A percentile compares a stretch with the other conserved stretches of the same genome.
These are phyloP conservation scores for Sordariomycetes sp. DNA, from an alignment of 2,329 filamentous ascomycete genomes.

Conservation along the genomic window DNA sequence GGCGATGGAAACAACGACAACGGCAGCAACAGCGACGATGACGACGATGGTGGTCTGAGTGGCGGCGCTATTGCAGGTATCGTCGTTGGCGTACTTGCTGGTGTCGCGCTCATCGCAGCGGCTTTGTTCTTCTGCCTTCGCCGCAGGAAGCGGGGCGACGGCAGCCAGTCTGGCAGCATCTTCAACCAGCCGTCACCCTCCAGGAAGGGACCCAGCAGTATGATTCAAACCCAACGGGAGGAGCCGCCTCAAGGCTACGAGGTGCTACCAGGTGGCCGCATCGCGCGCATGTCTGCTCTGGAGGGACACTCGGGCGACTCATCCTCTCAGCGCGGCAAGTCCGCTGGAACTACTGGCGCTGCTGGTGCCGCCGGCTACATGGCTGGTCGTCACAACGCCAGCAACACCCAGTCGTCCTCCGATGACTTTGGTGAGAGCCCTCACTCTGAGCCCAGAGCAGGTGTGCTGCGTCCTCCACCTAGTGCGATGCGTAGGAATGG, in stretches of 20 bases:
- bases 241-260: constrained; percentile 50
- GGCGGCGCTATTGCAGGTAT: constrained; percentile 89
- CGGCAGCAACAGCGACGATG: constrained; percentile 13
- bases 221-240: constrained; percentile 18
- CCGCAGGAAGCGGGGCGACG: constrained; percentile 37
- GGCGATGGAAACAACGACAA: constrained; percentile 6
- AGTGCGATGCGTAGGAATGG: constrained; percentile 61
- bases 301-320: constrained; percentile 64
- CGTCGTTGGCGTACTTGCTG: constrained; percentile 71
- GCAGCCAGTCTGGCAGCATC: constrained; percentile 60
- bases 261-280: constrained; percentile 75
- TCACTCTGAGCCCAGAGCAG: constrained; percentile 51
- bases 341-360: constrained; percentile 32
- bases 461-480: constrained; percentile 49
- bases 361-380: constrained; percentile 35
- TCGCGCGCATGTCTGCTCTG: constrained; percentile 91
- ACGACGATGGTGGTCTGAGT: constrained; percentile 40
- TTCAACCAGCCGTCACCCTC: constrained; percentile 78
- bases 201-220: constrained; percentile 40
- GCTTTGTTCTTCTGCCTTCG: constrained; percentile 60
- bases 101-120: constrained; percentile 57
- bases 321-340: constrained; percentile 34
- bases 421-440: constrained; percentile 66
- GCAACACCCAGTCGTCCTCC: constrained; percentile 56
- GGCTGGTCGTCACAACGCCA: constrained; percentile 32